A percentile compares a stretch with the other conserved stretches of the same genome.
phyloP scores from a whole-genome alignment of 768 basidiomycete genomes.

The Coprinopsis cinerea region DNA sequence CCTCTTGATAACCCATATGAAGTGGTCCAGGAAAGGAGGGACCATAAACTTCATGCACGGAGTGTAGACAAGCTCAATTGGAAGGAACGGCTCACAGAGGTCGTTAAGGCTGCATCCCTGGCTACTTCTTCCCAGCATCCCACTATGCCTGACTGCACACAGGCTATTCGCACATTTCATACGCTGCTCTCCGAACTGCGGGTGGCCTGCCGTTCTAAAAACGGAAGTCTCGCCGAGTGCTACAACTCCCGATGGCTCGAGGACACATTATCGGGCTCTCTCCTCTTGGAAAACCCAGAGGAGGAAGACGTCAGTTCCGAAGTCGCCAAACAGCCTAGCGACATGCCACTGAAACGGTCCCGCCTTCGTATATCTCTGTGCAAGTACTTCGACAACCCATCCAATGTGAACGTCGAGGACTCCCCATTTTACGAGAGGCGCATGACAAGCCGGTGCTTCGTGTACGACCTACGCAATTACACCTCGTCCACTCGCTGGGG shows the following conservation, averaged over 20 bases:
- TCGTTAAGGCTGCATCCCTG: conserved; percentile 34
- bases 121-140: too few species aligned
- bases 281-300: neutral
- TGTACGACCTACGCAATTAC: conserved; percentile 65
- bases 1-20: conserved; percentile 64
- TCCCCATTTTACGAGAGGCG: conserved; percentile 30
- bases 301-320: conserved; percentile 1
- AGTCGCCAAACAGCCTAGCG: conserved; percentile 46
- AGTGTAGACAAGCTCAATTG: neutral
- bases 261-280: neutral
- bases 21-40: conserved; percentile 15
- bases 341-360: conserved; percentile 16
- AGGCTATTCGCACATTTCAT: neutral
- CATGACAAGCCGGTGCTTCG: conserved; percentile 45
- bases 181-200: neutral
- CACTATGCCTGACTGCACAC: too few species aligned
- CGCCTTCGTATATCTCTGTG: conserved; percentile 16
- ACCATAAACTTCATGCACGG: conserved; percentile 1
- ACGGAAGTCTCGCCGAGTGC: neutral
- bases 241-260: neutral
- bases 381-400: conserved; percentile 40
- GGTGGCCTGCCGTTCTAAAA: neutral
- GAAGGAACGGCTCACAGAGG: conserved; percentile 28
- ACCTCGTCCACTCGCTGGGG: conserved; percentile 47
- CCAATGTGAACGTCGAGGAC: conserved; percentile 26